Evolutionary conservation across 2,329 filamentous ascomycete species (phyloP), one percentile per base, ranked within the genome.

Genomic region (Ophiostoma ulmi): DNA sequence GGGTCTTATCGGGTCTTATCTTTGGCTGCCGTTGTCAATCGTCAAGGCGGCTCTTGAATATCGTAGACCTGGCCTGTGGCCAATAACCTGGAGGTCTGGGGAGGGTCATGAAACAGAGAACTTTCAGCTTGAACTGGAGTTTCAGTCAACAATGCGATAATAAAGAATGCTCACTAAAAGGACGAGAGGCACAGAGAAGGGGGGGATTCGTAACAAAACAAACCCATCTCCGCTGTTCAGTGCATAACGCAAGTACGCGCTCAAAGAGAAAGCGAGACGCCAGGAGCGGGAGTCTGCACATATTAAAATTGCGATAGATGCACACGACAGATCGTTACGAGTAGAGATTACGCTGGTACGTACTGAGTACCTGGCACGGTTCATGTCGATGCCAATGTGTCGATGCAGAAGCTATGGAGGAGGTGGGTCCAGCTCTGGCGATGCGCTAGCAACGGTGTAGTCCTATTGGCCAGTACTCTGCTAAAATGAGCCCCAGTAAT

Each of bases 221-320:
- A 52, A 39, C 38, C 26, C n/a, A 41, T 36, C 22, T 1, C 38
- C n/a, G 17, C 22, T 58, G 52, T 17, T 13, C 52, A 44, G 44
- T 17, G 31, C 38, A 68, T 20, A 68, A 63, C 35, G 48, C 22
- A 63, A 63, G 58, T 36, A 63, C 58, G 58, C 58, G 58, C 58
- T 63, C 52, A 2, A 13, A 17, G 58, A 35, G 11, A 58, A 63
- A 36, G 58, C 58, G 58, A 63, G 58, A 63, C 58, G 58, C 58
- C 26, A 0, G 58, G 17, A 8, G 22, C 4, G n/a, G 58, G 58
- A 13, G 58, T 63, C 26, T 63, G 36, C 58, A 52, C 44, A 35
- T 11, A 7, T 17, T 63, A 63, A 58, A 10, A 58, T 58, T 58
- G 52, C 52, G 52, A 31, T 35, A 35, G 26, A 35, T 63, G 13